Evolutionary conservation across 345 rosid genomes (phyloP).

Genomic region (Salix caprea): DNA sequence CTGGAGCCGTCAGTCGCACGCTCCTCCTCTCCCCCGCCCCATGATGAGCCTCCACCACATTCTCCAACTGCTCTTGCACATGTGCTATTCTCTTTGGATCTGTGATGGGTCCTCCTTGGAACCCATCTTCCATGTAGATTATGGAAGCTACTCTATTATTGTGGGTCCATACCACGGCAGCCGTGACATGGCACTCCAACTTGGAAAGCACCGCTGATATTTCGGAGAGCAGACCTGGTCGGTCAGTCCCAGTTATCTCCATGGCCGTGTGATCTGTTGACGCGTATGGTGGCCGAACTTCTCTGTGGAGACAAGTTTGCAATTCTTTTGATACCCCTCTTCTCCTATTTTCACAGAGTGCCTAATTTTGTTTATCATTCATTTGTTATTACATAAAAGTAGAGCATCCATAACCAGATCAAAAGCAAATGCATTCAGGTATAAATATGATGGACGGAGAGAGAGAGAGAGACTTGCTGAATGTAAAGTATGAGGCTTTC

Average conservation of each 20-base stretch:
- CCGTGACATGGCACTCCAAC: conserved; percentile 64
- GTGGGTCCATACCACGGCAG: conserved; percentile 82
- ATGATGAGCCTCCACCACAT: conserved; percentile 67
- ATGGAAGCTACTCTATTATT: conserved; percentile 60
- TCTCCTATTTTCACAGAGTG: conserved; percentile 52
- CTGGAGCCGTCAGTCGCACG: conserved; percentile 47
- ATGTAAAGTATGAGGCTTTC: conserved; percentile 56
- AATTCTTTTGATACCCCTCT: conserved; percentile 42
- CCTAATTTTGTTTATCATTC: conserved; percentile 31
- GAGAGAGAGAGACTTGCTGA: conserved; percentile 44
- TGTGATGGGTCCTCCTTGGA: conserved; percentile 49
- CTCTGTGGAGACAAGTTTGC: conserved; percentile 37
- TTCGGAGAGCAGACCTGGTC: conserved; percentile 82
- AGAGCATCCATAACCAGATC: background rate
- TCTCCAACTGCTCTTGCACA: conserved; percentile 51
- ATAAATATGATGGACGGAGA: too few relatives aligned
- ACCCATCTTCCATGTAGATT: conserved; percentile 61
- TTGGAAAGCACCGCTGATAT: conserved; percentile 62
- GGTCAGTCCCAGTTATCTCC: conserved; percentile 66
- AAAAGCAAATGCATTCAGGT: background rate
- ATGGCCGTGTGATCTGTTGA: conserved; percentile 67
- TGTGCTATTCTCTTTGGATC: conserved; percentile 40
- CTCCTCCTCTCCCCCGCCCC: conserved; percentile 47
- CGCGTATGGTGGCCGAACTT: conserved; percentile 50
- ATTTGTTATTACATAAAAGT: background rate